Evolutionary conservation across 1,284 basidiomycete species (phyloP), one percentile per base, ranked within the genome.

Genomic region (Neolentinus lepideus): DNA sequence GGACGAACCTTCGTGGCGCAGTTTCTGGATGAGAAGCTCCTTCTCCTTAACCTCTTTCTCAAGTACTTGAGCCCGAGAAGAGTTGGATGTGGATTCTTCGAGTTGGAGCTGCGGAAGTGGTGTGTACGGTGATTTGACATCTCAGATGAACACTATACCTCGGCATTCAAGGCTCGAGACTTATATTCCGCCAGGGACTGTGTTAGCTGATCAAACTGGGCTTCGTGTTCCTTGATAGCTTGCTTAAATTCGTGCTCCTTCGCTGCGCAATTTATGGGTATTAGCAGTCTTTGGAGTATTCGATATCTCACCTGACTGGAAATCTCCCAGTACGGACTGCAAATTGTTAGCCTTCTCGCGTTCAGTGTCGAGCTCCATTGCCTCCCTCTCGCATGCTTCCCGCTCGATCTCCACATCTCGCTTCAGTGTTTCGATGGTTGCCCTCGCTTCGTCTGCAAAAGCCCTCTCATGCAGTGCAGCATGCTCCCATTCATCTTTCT

Each of bases 31-130:
- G 3, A 96, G 76, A 21, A 94, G 74, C 58, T 88, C 90, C 78
- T 98, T 98, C 70, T 98, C 96, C 70, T 94, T 96, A 51, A 97
- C 78, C 63, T 98, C 93, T 64, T 88, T 88, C 68, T 94, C 90
- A 2, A 98, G 75, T 33, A 83, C 81, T 35, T 80, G 77, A 1
- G 85, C 83, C 48, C 81, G 78, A 2, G 81, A 79, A 1, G 81
- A 82, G 64, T 85, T 87, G 2, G 80, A 79, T 45, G 84, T 79
- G 9, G 83, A 79, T 57, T 92, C 88, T 57, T 90, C 85, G n/a
- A 96, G 71, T 66, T 84, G 75, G 11, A 87, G 69, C 84, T 88
- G 57, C 29, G 55, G n/a, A 22, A 52, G 33, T 50, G 10, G 27
- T 35, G 33, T 3, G 45, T 22, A 2, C n/a, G 14, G 11, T 25